Conservation (phyloP, 2,329 filamentous ascomycete genomes). For the Talaromyces sp. region DNA sequence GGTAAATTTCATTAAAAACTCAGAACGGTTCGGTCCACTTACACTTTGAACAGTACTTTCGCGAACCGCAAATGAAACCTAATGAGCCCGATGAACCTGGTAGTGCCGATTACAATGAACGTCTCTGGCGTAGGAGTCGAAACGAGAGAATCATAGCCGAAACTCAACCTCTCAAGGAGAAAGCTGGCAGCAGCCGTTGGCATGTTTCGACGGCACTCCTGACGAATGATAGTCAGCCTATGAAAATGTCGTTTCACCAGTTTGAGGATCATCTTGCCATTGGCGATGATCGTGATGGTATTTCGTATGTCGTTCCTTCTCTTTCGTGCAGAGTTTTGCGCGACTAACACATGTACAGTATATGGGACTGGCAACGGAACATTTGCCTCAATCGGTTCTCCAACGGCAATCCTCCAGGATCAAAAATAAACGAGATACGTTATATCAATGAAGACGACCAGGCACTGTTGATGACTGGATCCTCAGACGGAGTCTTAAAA, state of each 20-base stretch:
- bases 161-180: conserved; percentile 88
- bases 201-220: conserved; percentile 77
- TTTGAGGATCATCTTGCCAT: conserved; percentile 95
- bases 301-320: conserved; percentile 50
- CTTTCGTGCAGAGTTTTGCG: neutral
- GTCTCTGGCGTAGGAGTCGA: conserved; percentile 84
- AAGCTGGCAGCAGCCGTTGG: conserved; percentile 82
- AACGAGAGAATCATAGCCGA: conserved; percentile 90
- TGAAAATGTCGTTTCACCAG: conserved; percentile 94
- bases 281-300: conserved; percentile 85
- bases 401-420: conserved; percentile 87
- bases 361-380: conserved; percentile 90
- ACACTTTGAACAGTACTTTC: conserved; percentile 65
- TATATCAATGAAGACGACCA: conserved; percentile 99
- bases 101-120: conserved; percentile 91
- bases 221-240: conserved; percentile 83
- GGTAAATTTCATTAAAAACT: conserved; percentile 34
- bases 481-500: conserved; percentile 89
- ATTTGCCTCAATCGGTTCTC: conserved; percentile 77
- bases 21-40: conserved; percentile 14
- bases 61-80: conserved; percentile 95
- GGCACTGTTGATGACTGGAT: conserved; percentile 88
- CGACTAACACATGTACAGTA: conserved; percentile 38
- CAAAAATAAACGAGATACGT: conserved; percentile 87
- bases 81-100: conserved; percentile 95